Conservation (phyloP, 2,329 filamentous ascomycete genomes). For the Cercospora beticola region DNA sequence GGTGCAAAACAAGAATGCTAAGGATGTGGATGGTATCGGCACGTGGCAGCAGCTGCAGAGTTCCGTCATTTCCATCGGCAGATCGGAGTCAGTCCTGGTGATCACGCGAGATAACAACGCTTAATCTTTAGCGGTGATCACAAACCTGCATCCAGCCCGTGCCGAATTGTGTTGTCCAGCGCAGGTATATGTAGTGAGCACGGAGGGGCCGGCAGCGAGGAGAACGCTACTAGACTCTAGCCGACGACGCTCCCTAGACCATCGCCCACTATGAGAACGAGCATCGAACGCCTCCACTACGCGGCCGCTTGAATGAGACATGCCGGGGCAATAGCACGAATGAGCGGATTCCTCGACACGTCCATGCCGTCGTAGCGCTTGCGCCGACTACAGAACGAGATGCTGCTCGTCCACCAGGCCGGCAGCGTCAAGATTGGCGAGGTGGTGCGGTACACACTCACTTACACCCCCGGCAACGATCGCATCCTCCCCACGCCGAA, state of each 20-base stretch:
- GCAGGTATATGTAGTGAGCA: not conserved
- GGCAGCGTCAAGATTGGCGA: constrained; percentile 93
- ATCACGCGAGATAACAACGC: constrained; percentile 5
- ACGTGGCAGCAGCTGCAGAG: constrained; percentile 1
- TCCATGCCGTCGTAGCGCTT: not conserved
- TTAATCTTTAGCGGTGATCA: not conserved
- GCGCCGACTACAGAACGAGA: constrained; percentile 40
- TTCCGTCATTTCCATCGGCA: not conserved
- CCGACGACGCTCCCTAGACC: not conserved
- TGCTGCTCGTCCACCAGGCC: constrained; percentile 88
- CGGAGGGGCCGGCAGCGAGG: not conserved
- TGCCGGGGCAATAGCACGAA: not conserved
- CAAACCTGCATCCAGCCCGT: not conserved
- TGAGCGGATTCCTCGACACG: not conserved
- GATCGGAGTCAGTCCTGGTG: not conserved
- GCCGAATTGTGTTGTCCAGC: not conserved
- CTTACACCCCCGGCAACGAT: constrained; percentile 85
- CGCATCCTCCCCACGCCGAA: constrained; percentile 84
- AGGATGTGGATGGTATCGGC: not conserved
- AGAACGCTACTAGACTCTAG: not conserved
- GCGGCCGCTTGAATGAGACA: not conserved
- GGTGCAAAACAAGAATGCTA: not conserved
- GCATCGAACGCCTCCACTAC: not conserved
- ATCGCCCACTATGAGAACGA: not conserved
- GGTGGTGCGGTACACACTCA: constrained; percentile 84